phyloP scores from a whole-genome alignment of 2,329 filamentous ascomycete species.

The Aureobasidium namibiae region DNA sequence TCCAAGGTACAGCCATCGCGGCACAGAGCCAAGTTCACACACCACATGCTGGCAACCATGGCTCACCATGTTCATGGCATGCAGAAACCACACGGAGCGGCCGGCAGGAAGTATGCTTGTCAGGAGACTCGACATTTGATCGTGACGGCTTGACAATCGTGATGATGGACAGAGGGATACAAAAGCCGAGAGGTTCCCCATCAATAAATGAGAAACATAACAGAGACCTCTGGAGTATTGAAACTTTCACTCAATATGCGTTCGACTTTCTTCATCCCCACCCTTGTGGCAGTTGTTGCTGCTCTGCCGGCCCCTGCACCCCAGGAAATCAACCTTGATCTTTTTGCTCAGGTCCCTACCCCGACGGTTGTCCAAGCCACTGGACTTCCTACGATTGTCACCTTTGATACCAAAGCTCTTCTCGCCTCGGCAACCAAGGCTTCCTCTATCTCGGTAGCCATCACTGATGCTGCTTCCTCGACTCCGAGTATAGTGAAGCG shows the following conservation, averaged over 20 bases:
- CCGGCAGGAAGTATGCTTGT: background rate
- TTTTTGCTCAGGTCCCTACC: background rate
- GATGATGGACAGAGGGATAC: background rate
- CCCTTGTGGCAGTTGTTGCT: background rate
- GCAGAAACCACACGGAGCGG: background rate
- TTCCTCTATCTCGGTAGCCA: conserved; percentile 14
- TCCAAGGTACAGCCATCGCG: background rate
- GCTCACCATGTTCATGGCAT: background rate
- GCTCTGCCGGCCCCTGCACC: background rate
- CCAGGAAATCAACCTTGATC: conserved; percentile 9
- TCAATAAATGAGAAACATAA: background rate
- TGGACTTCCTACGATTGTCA: conserved; percentile 16
- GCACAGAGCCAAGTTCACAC: background rate
- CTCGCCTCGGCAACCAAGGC: conserved; percentile 17
- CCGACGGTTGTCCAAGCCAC: conserved; percentile 14
- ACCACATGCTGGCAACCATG: conserved; percentile 2
- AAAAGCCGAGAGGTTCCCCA: conserved; percentile 1
- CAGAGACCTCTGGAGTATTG: background rate
- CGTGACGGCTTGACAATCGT: background rate
- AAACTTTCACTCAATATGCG: background rate
- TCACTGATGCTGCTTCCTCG: conserved; percentile 12
- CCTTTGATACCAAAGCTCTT: conserved; percentile 16
- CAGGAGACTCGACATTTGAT: background rate
- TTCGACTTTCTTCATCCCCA: background rate
- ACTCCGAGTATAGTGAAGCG: background rate